Conservation (phyloP, 495 filamentous ascomycete species). For the Clavariopsis aquatica region DNA sequence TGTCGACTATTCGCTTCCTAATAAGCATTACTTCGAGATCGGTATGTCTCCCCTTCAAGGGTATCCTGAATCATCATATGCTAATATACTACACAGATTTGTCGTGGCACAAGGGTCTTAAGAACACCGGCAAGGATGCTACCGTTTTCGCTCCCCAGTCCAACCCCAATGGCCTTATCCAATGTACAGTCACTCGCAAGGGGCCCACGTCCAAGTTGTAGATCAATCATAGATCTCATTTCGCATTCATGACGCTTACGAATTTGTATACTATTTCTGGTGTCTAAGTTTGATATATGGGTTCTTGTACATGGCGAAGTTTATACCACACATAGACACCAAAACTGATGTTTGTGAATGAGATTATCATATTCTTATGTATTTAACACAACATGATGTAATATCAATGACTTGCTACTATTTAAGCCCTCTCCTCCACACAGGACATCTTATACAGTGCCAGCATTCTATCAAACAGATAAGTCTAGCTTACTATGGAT, state of each 20-base stretch:
- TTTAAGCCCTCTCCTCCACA: too few relatives aligned
- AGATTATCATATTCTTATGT: background rate
- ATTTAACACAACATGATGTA: background rate
- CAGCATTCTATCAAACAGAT: too few relatives aligned
- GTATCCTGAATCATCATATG: conserved; percentile 10
- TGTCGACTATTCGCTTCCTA: conserved; percentile 83
- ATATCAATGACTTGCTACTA: background rate
- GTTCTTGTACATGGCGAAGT: conserved; percentile 11
- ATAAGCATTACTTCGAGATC: conserved; percentile 99
- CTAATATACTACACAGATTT: conserved; percentile 62
- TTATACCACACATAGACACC: background rate
- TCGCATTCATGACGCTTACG: conserved; percentile 9
- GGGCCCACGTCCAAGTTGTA: conserved; percentile 45
- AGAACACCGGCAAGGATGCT: conserved; percentile 96
- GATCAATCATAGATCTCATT: conserved; percentile 1
- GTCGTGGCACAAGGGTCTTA: conserved; percentile 93
- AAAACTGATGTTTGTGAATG: background rate
- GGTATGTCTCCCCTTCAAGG: conserved; percentile 59
- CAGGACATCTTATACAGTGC: background rate
- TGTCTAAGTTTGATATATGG: conserved; percentile 1
- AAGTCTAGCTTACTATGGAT: too few relatives aligned
- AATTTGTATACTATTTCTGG: conserved; percentile 15
- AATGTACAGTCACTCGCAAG: conserved; percentile 81
- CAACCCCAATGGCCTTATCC: conserved; percentile 91
- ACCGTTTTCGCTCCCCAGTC: conserved; percentile 95